Base-by-base conservation (phyloP, 75 land plant species). In the Pinus albicaulis region DNA sequence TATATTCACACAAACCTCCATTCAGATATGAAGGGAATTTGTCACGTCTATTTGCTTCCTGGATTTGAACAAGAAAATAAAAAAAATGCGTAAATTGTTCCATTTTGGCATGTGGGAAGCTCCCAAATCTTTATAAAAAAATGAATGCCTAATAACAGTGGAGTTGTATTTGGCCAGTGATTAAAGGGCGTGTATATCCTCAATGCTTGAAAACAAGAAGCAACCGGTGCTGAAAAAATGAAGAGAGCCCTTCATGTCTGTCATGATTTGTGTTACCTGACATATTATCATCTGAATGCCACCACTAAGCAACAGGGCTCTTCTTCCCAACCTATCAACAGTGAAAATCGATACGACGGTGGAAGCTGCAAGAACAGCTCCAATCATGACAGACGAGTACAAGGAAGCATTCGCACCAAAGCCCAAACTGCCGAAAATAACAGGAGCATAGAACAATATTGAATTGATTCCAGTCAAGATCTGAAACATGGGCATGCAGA, bases 391-490 rank as follows among this genome's bases (percentile, higher is more conserved):
- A 1, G 98, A 76, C 0, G 96, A 91, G 57, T 85, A 93, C 4
- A 95, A 80, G 0, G 98, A 74, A 22, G 90, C 93, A 3, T 76
- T 74, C 10, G 80, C 82, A 2, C 96, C 93, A 61, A 91, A 89
- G 7, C 98, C 98, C 80, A 95, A 38, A 66, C 87, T 93, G 26
- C 86, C 87, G 75, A 95, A 91, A 13, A 95, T 80, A 28, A 95
- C 97, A 7, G 98, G 98, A 26, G 94, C 91, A 59, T 95, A 95
- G 78, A 95, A 95, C 48, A 93, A 82, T 16, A 95, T 87, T 11
- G 96, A 89, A 76, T 92, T 93, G 83, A 80, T 93, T 26, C 99
- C 99, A 3, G 99, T 86, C 48, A 96, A 82, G 59, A 90, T 92
- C 80, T 93, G 93, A 79, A 89, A 93, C 5, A 89, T 86, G 5